Conservation (phyloP, 148 eudicot species). For the Chenopodium quinoa region DNA sequence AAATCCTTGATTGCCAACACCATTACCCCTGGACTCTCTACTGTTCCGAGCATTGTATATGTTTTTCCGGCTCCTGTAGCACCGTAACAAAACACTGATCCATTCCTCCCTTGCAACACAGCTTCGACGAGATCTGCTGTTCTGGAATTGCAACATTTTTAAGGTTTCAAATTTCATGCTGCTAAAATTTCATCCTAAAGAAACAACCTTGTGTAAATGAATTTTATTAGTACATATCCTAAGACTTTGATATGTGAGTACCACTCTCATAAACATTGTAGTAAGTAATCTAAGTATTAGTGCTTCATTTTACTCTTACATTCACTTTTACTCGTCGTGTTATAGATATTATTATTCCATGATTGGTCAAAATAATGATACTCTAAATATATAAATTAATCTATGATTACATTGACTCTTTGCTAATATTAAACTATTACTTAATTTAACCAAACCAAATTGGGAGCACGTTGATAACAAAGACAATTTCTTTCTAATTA, state of each 20-base stretch:
- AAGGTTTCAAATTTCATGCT: background rate
- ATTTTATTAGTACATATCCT: background rate
- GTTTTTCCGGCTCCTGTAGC: constrained; percentile 96
- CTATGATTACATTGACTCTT: too few species aligned
- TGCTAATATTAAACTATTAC: background rate
- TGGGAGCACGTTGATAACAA: constrained; percentile 22
- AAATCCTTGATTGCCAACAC: constrained; percentile 86
- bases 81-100: constrained; percentile 86
- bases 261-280: too few species aligned
- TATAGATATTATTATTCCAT: too few species aligned
- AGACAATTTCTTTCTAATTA: background rate
- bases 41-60: constrained; percentile 80
- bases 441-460: constrained; percentile 11
- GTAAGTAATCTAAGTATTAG: too few species aligned
- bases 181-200: background rate
- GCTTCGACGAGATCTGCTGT: constrained; percentile 85
- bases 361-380: too few species aligned
- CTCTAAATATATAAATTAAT: too few species aligned
- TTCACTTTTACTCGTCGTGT: too few species aligned
- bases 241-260: too few species aligned
- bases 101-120: constrained; percentile 81
- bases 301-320: too few species aligned
- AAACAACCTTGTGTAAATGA: background rate
- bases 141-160: constrained; percentile 39
- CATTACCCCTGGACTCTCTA: constrained; percentile 87